Base-by-base conservation (phyloP, 140 eudicot species). In the Flaveria floridana region DNA sequence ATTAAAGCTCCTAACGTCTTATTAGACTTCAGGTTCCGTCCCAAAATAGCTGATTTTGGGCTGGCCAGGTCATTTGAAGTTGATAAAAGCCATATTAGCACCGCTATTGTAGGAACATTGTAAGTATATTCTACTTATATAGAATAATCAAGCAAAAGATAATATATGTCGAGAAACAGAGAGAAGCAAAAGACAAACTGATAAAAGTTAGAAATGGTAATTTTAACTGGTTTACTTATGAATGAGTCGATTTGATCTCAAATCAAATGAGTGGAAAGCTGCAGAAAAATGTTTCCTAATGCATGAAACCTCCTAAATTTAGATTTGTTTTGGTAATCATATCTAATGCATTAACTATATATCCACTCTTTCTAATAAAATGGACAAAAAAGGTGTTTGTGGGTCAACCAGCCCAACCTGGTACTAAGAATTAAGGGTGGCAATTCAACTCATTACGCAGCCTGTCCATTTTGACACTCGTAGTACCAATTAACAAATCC, bases 21-120 rank as follows among this genome's bases (percentile, higher is more conserved):
- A 73, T 80, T 89, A 81, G 98, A 92, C 70, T 64, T 89, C 1
- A 85, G 88, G 63, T 66, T 86, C 50, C 86, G 89, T 12, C 88
- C 97, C 7, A 93, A 93, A 74, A 86, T 93, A 68, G 96, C 98
- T 47, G 97, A 91, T 78, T 90, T 88, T 71, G 96, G 94, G 51
- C 79, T 90, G 76, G 95, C 95, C 12, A 83, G 96, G 73, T 84
- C 96, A 42, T 90, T 90, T 68, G 91, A 86, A 85, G 89, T 80
- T 66, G 89, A 86, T 68, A 86, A 86, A 67, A 88, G 91, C 80
- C 95, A 90, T 74, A 86, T 86, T 57, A 90, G 95, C 80, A 88
- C 97, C 10, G 97, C 82, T 64, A 86, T 88, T 69, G 95, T 95
- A 39, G 97, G 96, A 82, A 93, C 98, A 53, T 47, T 92, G 96